A percentile compares a stretch with the other conserved stretches of the same genome.
Evolutionary conservation across 2,329 filamentous ascomycete species (phyloP).

Genomic region (Chalara sp.): DNA sequence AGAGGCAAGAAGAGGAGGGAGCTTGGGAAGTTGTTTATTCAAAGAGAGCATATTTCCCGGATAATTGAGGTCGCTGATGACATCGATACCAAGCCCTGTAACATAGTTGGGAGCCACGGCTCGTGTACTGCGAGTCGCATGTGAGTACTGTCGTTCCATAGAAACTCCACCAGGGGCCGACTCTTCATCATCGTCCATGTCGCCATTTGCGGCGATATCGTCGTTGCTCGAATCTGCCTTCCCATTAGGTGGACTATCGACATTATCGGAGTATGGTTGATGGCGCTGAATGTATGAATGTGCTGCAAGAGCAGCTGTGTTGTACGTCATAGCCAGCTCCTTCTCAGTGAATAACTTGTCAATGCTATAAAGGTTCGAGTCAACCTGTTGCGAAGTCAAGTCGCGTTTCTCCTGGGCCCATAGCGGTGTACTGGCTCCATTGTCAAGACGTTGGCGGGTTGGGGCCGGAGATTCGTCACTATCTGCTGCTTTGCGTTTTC

Average conservation of each 20-base stretch:
- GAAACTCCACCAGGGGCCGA: slow-evolving; percentile 44
- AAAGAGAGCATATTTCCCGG: slow-evolving; percentile 43
- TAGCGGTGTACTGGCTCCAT: slow-evolving; percentile 50
- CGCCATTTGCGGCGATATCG: slow-evolving; percentile 42
- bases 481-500: slow-evolving; percentile 53
- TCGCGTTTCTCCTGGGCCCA: slow-evolving; percentile 54
- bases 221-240: slow-evolving; percentile 32
- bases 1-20: slow-evolving; percentile 22
- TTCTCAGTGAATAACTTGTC: slow-evolving; percentile 67
- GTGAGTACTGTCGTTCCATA: slow-evolving; percentile 59
- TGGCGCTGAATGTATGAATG: slow-evolving; percentile 56
- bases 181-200: slow-evolving; percentile 40
- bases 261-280: slow-evolving; percentile 18
- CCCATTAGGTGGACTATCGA: slow-evolving; percentile 34
- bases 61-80: slow-evolving; percentile 51
- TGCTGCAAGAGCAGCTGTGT: slow-evolving; percentile 53
- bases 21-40: slow-evolving; percentile 22
- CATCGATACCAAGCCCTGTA: slow-evolving; percentile 52
- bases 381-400: slow-evolving; percentile 45
- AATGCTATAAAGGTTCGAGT: slow-evolving; percentile 53
- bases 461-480: slow-evolving; percentile 59
- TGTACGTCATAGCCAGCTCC: slow-evolving; percentile 60
- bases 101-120: slow-evolving; percentile 36
- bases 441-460: slow-evolving; percentile 46
- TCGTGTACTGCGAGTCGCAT: slow-evolving; percentile 57